These are phyloP conservation scores for Cryptosporidium parvum DNA, from an alignment of 169 alveolate genomes.

Conservation along the genomic window DNA sequence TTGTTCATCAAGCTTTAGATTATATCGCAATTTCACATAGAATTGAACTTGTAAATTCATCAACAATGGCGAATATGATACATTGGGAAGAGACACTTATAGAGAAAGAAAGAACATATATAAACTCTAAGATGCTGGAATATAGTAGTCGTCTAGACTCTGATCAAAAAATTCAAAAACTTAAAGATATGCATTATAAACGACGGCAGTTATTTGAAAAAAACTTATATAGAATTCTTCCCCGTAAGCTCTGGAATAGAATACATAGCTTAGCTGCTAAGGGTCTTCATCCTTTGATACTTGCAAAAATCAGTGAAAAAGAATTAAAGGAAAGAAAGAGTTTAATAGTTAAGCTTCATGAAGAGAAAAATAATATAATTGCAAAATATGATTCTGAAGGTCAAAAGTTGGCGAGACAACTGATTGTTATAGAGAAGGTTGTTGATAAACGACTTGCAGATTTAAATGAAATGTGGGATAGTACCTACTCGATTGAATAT, in stretches of 20 bases:
- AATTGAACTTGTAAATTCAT: slow-evolving; percentile 53
- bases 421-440: slow-evolving; percentile 54
- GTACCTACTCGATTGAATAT: slow-evolving; percentile 60
- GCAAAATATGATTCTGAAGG: slow-evolving; percentile 52
- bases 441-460: slow-evolving; percentile 50
- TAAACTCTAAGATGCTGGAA: slow-evolving; percentile 34
- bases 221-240: slow-evolving; percentile 35
- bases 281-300: slow-evolving; percentile 70
- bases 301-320: slow-evolving; percentile 43
- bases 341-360: slow-evolving; percentile 50
- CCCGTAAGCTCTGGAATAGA: slow-evolving; percentile 63
- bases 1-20: slow-evolving; percentile 72
- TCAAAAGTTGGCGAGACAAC: slow-evolving; percentile 38
- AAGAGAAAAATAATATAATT: slow-evolving; percentile 56
- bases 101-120: slow-evolving; percentile 27
- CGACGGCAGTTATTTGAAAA: slow-evolving; percentile 50
- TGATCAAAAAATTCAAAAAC: slow-evolving; percentile 42
- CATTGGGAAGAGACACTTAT: slow-evolving; percentile 42
- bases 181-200: slow-evolving; percentile 53
- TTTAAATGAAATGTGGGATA: slow-evolving; percentile 75
- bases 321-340: slow-evolving; percentile 62
- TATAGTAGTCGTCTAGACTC: slow-evolving; percentile 53
- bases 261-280: slow-evolving; percentile 34
- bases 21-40: slow-evolving; percentile 69
- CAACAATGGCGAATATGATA: slow-evolving; percentile 43